These are phyloP conservation scores for Rhizophagus sp. DNA, from an alignment of 192 early-diverging fungal genomes.

Conservation along the genomic window DNA sequence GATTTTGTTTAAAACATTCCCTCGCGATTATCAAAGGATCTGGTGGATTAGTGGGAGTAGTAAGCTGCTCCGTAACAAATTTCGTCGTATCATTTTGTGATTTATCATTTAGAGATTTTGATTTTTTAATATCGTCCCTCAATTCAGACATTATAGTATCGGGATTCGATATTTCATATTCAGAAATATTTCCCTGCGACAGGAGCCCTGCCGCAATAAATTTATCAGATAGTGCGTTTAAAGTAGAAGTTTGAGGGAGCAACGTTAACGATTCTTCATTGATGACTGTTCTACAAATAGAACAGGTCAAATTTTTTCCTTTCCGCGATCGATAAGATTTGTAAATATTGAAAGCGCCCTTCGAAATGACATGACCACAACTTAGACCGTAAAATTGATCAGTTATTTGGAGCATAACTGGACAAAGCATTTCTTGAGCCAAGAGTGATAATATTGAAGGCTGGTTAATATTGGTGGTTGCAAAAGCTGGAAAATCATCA, in stretches of 20 bases:
- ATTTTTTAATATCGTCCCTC: background rate
- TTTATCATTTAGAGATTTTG: background rate
- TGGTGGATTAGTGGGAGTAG: background rate
- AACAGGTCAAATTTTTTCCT: background rate
- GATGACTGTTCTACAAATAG: background rate
- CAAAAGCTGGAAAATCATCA: background rate
- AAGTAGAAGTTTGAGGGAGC: background rate
- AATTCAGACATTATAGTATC: background rate
- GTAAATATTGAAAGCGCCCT: background rate
- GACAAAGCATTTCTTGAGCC: background rate
- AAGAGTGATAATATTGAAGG: background rate
- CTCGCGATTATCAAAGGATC: background rate
- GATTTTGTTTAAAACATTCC: background rate
- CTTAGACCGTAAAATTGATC: background rate
- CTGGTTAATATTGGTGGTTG: too few relatives aligned
- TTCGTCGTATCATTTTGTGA: too few relatives aligned
- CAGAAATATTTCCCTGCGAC: background rate
- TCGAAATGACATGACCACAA: background rate
- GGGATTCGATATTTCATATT: background rate
- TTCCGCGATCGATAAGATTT: background rate
- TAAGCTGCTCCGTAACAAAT: background rate
- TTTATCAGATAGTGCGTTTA: background rate
- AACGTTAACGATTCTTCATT: background rate
- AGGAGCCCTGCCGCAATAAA: background rate
- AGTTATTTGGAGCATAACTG: background rate